A percentile compares a stretch with the other conserved stretches of the same genome.
phyloP scores from a whole-genome alignment of 2,329 filamentous ascomycete genomes.

The Cytospora paraplurivora region DNA sequence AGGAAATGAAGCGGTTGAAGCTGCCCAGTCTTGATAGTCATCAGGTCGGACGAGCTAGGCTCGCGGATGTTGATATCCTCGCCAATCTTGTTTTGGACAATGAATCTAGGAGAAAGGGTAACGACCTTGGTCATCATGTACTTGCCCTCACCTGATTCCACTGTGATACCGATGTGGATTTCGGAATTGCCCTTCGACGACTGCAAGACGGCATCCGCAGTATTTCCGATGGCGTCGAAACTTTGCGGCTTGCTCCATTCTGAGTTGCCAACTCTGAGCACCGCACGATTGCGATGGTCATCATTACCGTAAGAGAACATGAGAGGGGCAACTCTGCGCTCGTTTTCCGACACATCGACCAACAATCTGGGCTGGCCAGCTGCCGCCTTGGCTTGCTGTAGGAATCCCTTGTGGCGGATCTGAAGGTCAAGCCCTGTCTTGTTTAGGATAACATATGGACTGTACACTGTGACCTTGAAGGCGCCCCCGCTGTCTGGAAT shows the following conservation, averaged over 20 bases:
- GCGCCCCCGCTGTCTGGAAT: constrained; percentile 91
- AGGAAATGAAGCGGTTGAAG: constrained; percentile 88
- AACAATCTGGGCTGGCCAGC: constrained; percentile 69
- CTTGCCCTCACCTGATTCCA: constrained; percentile 91
- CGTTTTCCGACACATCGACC: constrained; percentile 49
- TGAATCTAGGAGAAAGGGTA: constrained; percentile 87
- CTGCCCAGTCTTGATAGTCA: constrained; percentile 75
- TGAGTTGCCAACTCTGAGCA: constrained; percentile 86
- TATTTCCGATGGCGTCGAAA: constrained; percentile 96
- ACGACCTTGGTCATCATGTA: constrained; percentile 98
- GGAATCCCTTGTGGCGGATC: constrained; percentile 84
- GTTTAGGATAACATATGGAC: constrained; percentile 92
- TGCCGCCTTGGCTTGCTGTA: constrained; percentile 78
- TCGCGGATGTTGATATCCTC: constrained; percentile 91
- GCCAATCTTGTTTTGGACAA: constrained; percentile 88
- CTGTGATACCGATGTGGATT: constrained; percentile 86
- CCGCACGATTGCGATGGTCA: constrained; percentile 86
- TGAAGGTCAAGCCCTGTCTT: constrained; percentile 89
- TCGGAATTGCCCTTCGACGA: constrained; percentile 72
- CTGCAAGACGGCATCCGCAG: constrained; percentile 81
- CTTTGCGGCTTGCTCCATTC: constrained; percentile 97
- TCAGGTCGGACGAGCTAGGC: constrained; percentile 83
- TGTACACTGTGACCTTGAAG: constrained; percentile 94
- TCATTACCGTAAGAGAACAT: constrained; percentile 95
- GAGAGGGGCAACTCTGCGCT: constrained; percentile 79